These are phyloP conservation scores for Scheffersomyces amazonensis DNA, from an alignment of 805 yeast species.

Conservation along the genomic window DNA sequence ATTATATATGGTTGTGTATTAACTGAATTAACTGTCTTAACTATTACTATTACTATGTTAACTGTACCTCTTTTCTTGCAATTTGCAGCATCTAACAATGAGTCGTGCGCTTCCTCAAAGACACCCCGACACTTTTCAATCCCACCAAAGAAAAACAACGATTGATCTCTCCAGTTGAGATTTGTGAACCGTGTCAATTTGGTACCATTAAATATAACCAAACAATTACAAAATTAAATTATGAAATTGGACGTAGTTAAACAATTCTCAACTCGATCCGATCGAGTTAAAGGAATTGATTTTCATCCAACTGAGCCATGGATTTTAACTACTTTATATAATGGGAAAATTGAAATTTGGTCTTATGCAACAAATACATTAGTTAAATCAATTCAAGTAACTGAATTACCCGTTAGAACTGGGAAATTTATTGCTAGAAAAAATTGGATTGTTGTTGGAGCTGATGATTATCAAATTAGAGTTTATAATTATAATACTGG, in stretches of 20 bases:
- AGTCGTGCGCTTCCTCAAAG: no score
- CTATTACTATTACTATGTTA: no score
- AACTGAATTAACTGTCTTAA: no score
- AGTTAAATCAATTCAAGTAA: slow-evolving; percentile 87
- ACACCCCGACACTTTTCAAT: no score
- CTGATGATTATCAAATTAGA: slow-evolving; percentile 92
- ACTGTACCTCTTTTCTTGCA: no score
- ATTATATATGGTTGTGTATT: no score
- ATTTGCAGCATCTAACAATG: no score
- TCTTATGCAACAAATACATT: slow-evolving; percentile 82
- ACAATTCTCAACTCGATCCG: slow-evolving; percentile 86
- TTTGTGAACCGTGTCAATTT: neutral
- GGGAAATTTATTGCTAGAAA: slow-evolving; percentile 94
- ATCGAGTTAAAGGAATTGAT: slow-evolving; percentile 96
- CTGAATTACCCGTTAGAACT: slow-evolving; percentile 95
- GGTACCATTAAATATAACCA: neutral
- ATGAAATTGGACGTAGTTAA: slow-evolving; percentile 55
- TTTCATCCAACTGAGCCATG: slow-evolving; percentile 98
- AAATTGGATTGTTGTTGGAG: slow-evolving; percentile 95
- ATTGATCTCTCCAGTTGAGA: neutral
- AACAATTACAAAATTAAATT: neutral
- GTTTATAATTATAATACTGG: slow-evolving; percentile 95
- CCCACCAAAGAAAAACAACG: no score
- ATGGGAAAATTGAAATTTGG: slow-evolving; percentile 92
- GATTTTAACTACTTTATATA: slow-evolving; percentile 87